These are phyloP conservation scores for Colletotrichum tofieldiae DNA, from an alignment of 2,329 filamentous ascomycete genomes.

Conservation along the genomic window DNA sequence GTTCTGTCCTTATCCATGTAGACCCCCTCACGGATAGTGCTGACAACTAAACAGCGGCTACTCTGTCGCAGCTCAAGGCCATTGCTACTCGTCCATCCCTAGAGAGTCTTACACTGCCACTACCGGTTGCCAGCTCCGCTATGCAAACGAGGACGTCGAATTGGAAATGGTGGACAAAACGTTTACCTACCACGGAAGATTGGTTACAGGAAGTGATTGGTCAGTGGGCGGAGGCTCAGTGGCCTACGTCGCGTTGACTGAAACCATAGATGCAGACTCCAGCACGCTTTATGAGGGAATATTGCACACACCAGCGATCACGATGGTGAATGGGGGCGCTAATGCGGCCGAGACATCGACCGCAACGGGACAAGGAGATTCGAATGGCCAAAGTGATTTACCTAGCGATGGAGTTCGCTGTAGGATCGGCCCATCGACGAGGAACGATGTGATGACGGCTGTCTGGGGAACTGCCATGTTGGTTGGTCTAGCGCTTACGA, in stretches of 20 bases:
- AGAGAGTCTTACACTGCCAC: too few species aligned
- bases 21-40: too few species aligned
- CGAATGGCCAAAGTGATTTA: too few species aligned
- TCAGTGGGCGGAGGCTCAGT: background rate
- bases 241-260: background rate
- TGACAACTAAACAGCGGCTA: too few species aligned
- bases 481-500: background rate
- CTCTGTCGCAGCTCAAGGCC: too few species aligned
- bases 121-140: too few species aligned
- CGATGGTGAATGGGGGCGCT: background rate
- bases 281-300: background rate
- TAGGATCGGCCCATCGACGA: background rate
- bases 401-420: background rate
- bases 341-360: background rate
- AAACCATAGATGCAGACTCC: background rate
- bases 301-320: background rate
- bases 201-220: background rate
- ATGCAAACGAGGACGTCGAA: too few species aligned
- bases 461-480: background rate
- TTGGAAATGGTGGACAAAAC: background rate
- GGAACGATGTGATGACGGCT: background rate
- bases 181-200: slow-evolving; percentile 11
- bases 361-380: background rate
- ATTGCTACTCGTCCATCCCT: too few species aligned
- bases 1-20: too few species aligned